These are phyloP conservation scores for Trichoderma sp. DNA, from an alignment of 2,329 filamentous ascomycete species.

Conservation along the genomic window DNA sequence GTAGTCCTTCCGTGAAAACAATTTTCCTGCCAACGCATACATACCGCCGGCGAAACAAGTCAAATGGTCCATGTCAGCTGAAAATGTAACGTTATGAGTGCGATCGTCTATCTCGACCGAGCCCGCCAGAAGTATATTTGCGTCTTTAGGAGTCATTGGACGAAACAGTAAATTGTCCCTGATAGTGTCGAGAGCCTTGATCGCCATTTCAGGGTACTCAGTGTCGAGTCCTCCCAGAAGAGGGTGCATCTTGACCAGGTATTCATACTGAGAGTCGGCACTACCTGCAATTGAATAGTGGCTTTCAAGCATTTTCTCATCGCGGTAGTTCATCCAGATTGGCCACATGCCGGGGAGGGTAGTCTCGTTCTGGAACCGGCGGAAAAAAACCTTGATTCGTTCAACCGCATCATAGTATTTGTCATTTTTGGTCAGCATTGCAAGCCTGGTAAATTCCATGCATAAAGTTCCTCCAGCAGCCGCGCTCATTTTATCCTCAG, in stretches of 20 bases:
- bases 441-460: slow-evolving; percentile 74
- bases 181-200: slow-evolving; percentile 62
- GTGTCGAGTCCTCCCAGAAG: slow-evolving; percentile 68
- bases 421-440: slow-evolving; percentile 70
- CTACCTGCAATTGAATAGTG: slow-evolving; percentile 52
- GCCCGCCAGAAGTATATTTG: slow-evolving; percentile 64
- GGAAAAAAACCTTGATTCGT: slow-evolving; percentile 70
- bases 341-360: slow-evolving; percentile 76
- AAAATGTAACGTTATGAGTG: slow-evolving; percentile 37
- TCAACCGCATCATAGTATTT: slow-evolving; percentile 79
- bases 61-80: slow-evolving; percentile 58
- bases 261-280: slow-evolving; percentile 60
- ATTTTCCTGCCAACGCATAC: slow-evolving; percentile 60
- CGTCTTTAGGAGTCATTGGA: slow-evolving; percentile 64
- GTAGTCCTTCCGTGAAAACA: no score
- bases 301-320: slow-evolving; percentile 48
- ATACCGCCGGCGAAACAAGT: slow-evolving; percentile 73
- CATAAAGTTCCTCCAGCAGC: slow-evolving; percentile 66
- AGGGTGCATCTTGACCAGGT: slow-evolving; percentile 61
- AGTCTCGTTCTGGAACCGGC: slow-evolving; percentile 67
- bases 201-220: slow-evolving; percentile 68
- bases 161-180: slow-evolving; percentile 68
- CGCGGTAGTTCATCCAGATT: slow-evolving; percentile 63
- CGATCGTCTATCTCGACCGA: slow-evolving; percentile 41
- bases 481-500: slow-evolving; percentile 45